Evolutionary conservation across 148 eudicot genomes (phyloP).

Genomic region (Salicornia ramosissima): DNA sequence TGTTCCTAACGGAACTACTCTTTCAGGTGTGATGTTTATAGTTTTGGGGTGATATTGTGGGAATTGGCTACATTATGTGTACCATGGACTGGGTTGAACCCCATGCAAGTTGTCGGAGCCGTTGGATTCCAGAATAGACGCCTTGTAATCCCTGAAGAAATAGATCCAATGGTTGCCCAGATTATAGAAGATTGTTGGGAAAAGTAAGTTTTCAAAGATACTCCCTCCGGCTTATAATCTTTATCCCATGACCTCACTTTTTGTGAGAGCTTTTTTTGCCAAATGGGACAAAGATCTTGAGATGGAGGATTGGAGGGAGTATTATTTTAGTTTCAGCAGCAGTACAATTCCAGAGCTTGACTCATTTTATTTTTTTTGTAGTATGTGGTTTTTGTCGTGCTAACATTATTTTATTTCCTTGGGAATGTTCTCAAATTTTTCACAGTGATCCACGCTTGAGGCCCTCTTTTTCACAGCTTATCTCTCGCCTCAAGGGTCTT

Average conservation of each 20-base stretch:
- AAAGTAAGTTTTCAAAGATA: conserved; percentile 41
- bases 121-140: conserved; percentile 92
- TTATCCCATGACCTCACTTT: no score
- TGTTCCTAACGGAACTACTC: conserved; percentile 17
- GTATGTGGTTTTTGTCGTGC: conserved; percentile 5
- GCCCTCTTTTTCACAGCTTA: conserved; percentile 81
- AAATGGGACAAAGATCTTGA: no score
- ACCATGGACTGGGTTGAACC: conserved; percentile 94
- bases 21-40: conserved; percentile 88
- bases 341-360: no score
- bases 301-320: no score
- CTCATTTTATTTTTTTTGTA: no score
- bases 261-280: no score
- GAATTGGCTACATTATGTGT: conserved; percentile 78
- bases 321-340: background rate
- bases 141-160: conserved; percentile 62
- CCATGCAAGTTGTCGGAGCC: conserved; percentile 99
- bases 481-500: conserved; percentile 67
- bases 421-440: conserved; percentile 18
- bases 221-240: background rate
- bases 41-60: conserved; percentile 97
- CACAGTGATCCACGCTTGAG: conserved; percentile 68
- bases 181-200: conserved; percentile 88
- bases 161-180: conserved; percentile 71
- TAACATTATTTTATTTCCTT: conserved; percentile 14